Percentiles rank a stretch among this genome's conserved stretches.
Conservation (phyloP, 176 grass and related monocot species). For the Aegilops sharonensis region DNA sequence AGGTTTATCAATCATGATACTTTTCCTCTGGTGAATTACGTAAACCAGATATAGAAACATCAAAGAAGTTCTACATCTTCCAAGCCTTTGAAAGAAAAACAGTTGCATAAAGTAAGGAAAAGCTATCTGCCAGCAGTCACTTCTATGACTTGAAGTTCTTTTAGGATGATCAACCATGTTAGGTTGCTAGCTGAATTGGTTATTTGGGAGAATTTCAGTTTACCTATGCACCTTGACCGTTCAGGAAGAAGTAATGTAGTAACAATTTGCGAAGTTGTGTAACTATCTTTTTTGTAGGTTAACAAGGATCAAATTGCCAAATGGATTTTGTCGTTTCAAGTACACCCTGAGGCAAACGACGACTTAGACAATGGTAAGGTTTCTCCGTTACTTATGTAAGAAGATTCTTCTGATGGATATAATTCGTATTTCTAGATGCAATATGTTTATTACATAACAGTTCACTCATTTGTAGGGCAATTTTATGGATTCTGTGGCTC, state of each 20-base stretch:
- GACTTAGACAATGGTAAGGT: slow-evolving; percentile 56
- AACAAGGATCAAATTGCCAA: slow-evolving; percentile 60
- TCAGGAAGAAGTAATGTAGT: neutral
- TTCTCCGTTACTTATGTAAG: neutral
- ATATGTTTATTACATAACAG: neutral
- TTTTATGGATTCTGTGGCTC: slow-evolving; percentile 96
- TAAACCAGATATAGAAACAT: neutral
- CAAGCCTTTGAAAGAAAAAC: neutral
- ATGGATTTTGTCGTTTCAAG: slow-evolving; percentile 91
- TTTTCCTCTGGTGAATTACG: neutral
- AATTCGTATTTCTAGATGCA: neutral
- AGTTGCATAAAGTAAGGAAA: neutral
- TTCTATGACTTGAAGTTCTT: neutral
- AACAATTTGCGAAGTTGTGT: neutral
- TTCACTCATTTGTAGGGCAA: slow-evolving; percentile 38
- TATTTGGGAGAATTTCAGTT: neutral
- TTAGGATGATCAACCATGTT: neutral
- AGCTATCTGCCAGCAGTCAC: neutral
- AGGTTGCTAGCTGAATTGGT: slow-evolving; percentile 2
- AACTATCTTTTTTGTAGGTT: slow-evolving; percentile 46
- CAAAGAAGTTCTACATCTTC: neutral
- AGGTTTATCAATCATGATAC: neutral
- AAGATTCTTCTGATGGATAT: neutral
- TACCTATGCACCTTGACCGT: neutral
- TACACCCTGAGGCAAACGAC: slow-evolving; percentile 38